Conservation (phyloP, 2,329 filamentous ascomycete genomes). For the Claviceps humidiphila region DNA sequence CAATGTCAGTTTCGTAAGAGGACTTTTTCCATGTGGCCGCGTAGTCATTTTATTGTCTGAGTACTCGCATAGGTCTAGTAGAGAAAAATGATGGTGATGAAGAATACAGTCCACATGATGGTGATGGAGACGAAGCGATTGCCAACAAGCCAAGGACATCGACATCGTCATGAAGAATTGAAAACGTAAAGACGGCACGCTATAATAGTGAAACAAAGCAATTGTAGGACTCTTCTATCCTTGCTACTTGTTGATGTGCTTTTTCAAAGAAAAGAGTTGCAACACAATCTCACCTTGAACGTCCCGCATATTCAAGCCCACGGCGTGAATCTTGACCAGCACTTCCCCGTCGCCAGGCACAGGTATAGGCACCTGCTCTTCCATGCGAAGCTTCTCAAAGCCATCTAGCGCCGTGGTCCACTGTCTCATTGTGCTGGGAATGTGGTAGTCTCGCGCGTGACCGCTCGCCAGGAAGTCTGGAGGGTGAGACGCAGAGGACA, state of each 20-base stretch:
- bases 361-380: conserved; percentile 29
- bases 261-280: background rate
- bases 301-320: conserved; percentile 38
- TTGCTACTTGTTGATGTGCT: too few species aligned
- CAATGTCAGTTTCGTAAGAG: background rate
- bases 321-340: conserved; percentile 31
- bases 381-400: conserved; percentile 36
- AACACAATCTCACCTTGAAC: conserved; percentile 26
- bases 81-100: too few species aligned
- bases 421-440: conserved; percentile 25
- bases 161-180: too few species aligned
- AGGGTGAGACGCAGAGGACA: background rate
- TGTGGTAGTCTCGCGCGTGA: conserved; percentile 2
- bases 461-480: background rate
- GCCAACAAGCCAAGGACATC: too few species aligned
- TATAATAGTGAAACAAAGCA: too few species aligned
- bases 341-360: conserved; percentile 36
- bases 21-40: too few species aligned
- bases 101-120: too few species aligned
- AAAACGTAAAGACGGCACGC: too few species aligned
- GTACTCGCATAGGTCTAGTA: too few species aligned
- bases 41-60: too few species aligned
- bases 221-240: too few species aligned
- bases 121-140: too few species aligned
- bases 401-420: conserved; percentile 45